Percentiles rank a stretch among this genome's conserved stretches.
phyloP scores from a whole-genome alignment of 192 early-diverging fungal genomes.

The Lunasporangiospora selenospora region DNA sequence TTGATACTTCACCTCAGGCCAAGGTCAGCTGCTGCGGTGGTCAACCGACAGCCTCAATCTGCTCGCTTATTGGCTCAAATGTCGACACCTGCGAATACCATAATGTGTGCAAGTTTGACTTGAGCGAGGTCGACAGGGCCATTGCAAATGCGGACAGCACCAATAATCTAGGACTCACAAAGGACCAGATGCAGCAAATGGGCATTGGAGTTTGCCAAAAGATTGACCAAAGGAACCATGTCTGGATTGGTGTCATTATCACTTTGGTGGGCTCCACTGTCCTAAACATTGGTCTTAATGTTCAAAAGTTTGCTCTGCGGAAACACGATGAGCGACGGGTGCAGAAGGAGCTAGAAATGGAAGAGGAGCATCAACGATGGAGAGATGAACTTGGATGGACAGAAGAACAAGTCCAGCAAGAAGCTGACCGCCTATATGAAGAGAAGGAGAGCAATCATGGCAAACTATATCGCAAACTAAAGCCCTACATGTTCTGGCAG shows the following conservation, averaged over 20 bases:
- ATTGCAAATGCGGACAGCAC: not conserved
- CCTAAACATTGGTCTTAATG: conserved; percentile 79
- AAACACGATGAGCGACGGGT: conserved; percentile 64
- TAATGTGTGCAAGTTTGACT: conserved; percentile 42
- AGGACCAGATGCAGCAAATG: conserved; percentile 25
- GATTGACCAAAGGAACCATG: conserved; percentile 56
- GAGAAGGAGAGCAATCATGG: conserved; percentile 28
- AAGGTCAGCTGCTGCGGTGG: conserved; percentile 62
- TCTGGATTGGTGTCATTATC: conserved; percentile 81
- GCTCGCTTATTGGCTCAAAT: conserved; percentile 51
- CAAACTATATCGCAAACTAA: conserved; percentile 34
- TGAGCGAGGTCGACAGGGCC: conserved; percentile 2
- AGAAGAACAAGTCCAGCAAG: conserved; percentile 35
- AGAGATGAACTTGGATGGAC: conserved; percentile 40
- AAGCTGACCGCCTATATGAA: conserved; percentile 24
- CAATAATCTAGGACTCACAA: conserved; percentile 5
- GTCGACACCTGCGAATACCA: conserved; percentile 60
- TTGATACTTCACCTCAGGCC: conserved; percentile 19
- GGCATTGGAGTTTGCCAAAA: conserved; percentile 52
- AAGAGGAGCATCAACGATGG: conserved; percentile 46
- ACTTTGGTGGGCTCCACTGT: conserved; percentile 69
- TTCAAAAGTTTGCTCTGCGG: conserved; percentile 80
- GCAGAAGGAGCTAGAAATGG: conserved; percentile 33
- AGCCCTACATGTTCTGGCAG: conserved; percentile 50
- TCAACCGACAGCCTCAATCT: conserved; percentile 44